Percentiles rank a stretch among this genome's conserved stretches.
These are phyloP conservation scores for Botryobasidium botryosum DNA, from an alignment of 768 basidiomycete species.

Conservation along the genomic window DNA sequence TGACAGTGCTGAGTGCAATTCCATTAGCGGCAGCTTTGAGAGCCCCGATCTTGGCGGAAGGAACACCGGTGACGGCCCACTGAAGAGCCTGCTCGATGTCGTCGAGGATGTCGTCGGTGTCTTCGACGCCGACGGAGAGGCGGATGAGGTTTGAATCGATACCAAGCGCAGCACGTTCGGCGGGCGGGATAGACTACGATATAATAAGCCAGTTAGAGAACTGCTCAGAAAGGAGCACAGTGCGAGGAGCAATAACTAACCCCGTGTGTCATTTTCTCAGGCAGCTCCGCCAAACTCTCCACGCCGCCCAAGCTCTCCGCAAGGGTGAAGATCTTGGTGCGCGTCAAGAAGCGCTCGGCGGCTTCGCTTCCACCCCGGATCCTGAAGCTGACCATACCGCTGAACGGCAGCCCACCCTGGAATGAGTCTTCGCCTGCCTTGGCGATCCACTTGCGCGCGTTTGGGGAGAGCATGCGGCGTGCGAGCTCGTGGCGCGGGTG, in stretches of 20 bases:
- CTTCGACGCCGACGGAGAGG: constrained; percentile 79
- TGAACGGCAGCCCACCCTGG: constrained; percentile 57
- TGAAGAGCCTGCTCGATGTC: constrained; percentile 55
- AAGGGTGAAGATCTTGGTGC: constrained; percentile 51
- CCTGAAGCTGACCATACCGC: constrained; percentile 74
- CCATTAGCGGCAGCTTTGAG: neutral
- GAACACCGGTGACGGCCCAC: constrained; percentile 19
- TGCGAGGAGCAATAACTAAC: constrained; percentile 13
- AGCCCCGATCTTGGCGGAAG: too few species aligned
- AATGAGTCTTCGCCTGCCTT: constrained; percentile 14
- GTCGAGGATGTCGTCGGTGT: constrained; percentile 57
- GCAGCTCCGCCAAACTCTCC: constrained; percentile 78
- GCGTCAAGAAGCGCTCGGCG: constrained; percentile 51
- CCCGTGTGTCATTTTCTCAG: constrained; percentile 79
- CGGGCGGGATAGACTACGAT: constrained; percentile 33
- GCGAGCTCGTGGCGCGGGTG: constrained; percentile 54
- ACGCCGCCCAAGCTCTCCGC: constrained; percentile 88
- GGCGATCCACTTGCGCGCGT: constrained; percentile 42
- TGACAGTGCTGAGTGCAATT: neutral
- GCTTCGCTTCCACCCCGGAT: constrained; percentile 30
- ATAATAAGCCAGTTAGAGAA: neutral
- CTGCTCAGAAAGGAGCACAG: neutral
- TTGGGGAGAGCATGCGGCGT: constrained; percentile 37
- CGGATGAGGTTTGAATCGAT: constrained; percentile 65
- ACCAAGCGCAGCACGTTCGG: constrained; percentile 50